Percentiles rank a stretch among this genome's conserved stretches.
Evolutionary conservation across 495 filamentous ascomycete genomes (phyloP).

Genomic region (Pseudomonodictys pantanalensis): DNA sequence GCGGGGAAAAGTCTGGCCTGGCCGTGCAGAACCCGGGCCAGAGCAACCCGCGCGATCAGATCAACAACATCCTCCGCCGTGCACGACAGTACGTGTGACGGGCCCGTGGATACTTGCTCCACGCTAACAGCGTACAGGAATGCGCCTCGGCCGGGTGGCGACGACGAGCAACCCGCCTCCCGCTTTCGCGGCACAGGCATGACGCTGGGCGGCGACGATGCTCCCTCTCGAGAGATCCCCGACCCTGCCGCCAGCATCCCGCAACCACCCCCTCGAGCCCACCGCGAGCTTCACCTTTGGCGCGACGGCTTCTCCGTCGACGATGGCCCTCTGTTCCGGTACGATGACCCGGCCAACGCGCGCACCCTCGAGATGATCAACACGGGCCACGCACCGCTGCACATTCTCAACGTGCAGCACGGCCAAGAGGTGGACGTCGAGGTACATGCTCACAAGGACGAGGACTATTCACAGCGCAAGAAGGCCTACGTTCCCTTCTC

Average conservation of each 20-base stretch:
- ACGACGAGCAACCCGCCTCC: conserved; percentile 52
- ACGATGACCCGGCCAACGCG: conserved; percentile 83
- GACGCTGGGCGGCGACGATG: conserved; percentile 87
- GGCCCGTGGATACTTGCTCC: background rate
- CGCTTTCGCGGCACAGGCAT: conserved; percentile 78
- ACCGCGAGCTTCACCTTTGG: conserved; percentile 85
- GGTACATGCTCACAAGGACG: conserved; percentile 72
- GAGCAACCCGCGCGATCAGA: conserved; percentile 59
- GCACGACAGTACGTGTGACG: conserved; percentile 64
- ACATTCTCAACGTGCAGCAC: conserved; percentile 80
- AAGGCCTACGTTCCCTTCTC: conserved; percentile 84
- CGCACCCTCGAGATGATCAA: conserved; percentile 81
- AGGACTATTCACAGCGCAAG: conserved; percentile 78
- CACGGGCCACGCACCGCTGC: conserved; percentile 78
- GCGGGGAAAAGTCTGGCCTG: conserved; percentile 93
- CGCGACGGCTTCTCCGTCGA: conserved; percentile 91
- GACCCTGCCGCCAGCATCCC: conserved; percentile 53
- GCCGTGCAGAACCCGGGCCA: conserved; percentile 84
- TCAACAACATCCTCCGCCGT: conserved; percentile 77
- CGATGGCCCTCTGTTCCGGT: conserved; percentile 84
- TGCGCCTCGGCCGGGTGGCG: conserved; percentile 54
- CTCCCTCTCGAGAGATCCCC: conserved; percentile 69
- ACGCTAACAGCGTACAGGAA: conserved; percentile 49
- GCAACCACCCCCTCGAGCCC: conserved; percentile 51
- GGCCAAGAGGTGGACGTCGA: conserved; percentile 90